phyloP scores from a whole-genome alignment of 164 flowering plant species.

The Santalum album region DNA sequence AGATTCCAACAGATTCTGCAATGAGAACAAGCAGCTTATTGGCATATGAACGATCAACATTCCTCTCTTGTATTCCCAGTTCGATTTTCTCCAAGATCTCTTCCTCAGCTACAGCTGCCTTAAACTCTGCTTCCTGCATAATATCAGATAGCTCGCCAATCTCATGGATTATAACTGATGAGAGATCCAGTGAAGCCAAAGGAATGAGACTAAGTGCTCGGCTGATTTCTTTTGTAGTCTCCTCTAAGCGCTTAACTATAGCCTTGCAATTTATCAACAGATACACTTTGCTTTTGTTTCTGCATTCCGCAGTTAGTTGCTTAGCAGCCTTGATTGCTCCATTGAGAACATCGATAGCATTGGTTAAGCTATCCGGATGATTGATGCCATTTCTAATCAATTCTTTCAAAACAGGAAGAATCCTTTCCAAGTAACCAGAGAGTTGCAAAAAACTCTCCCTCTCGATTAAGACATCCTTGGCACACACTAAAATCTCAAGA shows the following conservation, averaged over 20 bases:
- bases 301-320: slow-evolving; percentile 38
- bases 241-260: slow-evolving; percentile 32
- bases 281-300: slow-evolving; percentile 48
- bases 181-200: slow-evolving; percentile 41
- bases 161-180: slow-evolving; percentile 34
- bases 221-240: slow-evolving; percentile 40
- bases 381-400: slow-evolving; percentile 20
- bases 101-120: slow-evolving; percentile 49
- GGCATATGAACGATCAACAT: slow-evolving; percentile 52
- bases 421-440: slow-evolving; percentile 35
- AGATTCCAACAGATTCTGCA: slow-evolving; percentile 56
- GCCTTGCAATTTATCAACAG: slow-evolving; percentile 46
- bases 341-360: slow-evolving; percentile 32
- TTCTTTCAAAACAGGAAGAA: slow-evolving; percentile 44
- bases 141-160: slow-evolving; percentile 27
- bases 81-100: slow-evolving; percentile 56
- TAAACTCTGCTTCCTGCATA: slow-evolving; percentile 48
- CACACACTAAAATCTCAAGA: slow-evolving; percentile 13
- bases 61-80: slow-evolving; percentile 56
- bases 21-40: slow-evolving; percentile 46
- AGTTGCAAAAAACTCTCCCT: slow-evolving; percentile 44
- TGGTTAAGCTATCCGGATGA: slow-evolving; percentile 29
- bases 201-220: slow-evolving; percentile 48
- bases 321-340: slow-evolving; percentile 38
- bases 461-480: slow-evolving; percentile 43